These are phyloP conservation scores for Geotrichum citri-aurantii DNA, from an alignment of 1,139 yeast species.

Conservation along the genomic window DNA sequence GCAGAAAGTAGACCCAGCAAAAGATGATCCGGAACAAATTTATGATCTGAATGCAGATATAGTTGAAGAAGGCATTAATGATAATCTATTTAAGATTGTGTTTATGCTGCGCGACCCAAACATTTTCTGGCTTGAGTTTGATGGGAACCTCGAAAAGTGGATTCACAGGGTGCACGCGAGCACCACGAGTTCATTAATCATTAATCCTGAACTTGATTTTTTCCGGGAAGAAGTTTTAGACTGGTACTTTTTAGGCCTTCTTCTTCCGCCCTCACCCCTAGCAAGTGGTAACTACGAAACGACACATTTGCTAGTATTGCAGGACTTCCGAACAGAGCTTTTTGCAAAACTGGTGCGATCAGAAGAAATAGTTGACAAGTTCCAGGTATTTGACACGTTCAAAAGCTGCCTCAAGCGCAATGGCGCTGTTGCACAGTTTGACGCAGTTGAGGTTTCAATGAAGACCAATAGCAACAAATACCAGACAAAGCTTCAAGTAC, in stretches of 20 bases:
- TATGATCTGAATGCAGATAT: background rate
- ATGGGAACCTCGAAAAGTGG: background rate
- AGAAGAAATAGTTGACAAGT: background rate
- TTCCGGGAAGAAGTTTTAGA: slow-evolving; percentile 1
- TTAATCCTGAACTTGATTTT: background rate
- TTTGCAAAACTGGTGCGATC: background rate
- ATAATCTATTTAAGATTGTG: background rate
- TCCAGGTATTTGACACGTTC: slow-evolving; percentile 1
- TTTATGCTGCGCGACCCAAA: background rate
- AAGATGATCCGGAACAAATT: background rate
- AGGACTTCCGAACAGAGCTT: background rate
- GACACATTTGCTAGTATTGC: background rate
- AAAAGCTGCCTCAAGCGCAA: background rate
- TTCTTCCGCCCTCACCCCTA: background rate
- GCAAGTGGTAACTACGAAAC: background rate
- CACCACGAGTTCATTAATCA: background rate
- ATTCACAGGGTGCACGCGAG: background rate
- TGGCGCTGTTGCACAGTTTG: background rate
- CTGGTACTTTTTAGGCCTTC: background rate
- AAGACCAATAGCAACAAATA: background rate
- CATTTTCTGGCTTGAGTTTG: background rate
- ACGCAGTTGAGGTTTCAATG: background rate
- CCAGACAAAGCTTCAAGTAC: background rate
- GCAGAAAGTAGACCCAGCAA: background rate
- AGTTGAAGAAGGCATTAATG: background rate